These are phyloP conservation scores for Saccharomyces hybrid DNA, from an alignment of 1,139 yeast genomes.

Conservation along the genomic window DNA sequence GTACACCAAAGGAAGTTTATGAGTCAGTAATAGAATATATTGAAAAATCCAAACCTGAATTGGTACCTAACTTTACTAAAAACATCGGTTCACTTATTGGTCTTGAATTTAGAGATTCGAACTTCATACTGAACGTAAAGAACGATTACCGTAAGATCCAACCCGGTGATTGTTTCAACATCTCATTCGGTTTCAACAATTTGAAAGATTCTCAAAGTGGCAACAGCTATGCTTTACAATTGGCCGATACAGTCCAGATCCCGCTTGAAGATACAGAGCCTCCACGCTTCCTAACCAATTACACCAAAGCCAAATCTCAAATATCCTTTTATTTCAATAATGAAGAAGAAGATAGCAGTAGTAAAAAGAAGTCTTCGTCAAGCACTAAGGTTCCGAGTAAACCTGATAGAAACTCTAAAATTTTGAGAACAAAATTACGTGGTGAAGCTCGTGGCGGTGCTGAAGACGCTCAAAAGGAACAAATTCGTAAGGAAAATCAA, in stretches of 20 bases:
- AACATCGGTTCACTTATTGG: slow-evolving; percentile 90
- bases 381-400: slow-evolving; percentile 11
- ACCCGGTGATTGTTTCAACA: slow-evolving; percentile 68
- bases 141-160: slow-evolving; percentile 55
- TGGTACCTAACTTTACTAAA: slow-evolving; percentile 60
- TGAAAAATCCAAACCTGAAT: slow-evolving; percentile 51
- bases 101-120: slow-evolving; percentile 79
- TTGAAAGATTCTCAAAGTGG: slow-evolving; percentile 44
- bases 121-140: slow-evolving; percentile 64
- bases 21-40: slow-evolving; percentile 54
- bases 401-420: slow-evolving; percentile 39
- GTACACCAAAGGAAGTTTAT: slow-evolving; percentile 58
- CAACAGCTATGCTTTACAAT: slow-evolving; percentile 56
- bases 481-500: slow-evolving; percentile 78
- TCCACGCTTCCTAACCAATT: slow-evolving; percentile 63
- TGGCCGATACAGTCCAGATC: slow-evolving; percentile 79
- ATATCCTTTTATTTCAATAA: slow-evolving; percentile 82
- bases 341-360: slow-evolving; percentile 40
- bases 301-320: slow-evolving; percentile 65
- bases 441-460: slow-evolving; percentile 68
- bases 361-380: slow-evolving; percentile 17
- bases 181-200: slow-evolving; percentile 71
- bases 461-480: slow-evolving; percentile 61
- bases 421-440: slow-evolving; percentile 72
- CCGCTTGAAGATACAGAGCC: slow-evolving; percentile 45